A percentile compares a stretch with the other conserved stretches of the same genome.
phyloP scores from a whole-genome alignment of 2,329 filamentous ascomycete species.

The Tolypocladium endophyticum region DNA sequence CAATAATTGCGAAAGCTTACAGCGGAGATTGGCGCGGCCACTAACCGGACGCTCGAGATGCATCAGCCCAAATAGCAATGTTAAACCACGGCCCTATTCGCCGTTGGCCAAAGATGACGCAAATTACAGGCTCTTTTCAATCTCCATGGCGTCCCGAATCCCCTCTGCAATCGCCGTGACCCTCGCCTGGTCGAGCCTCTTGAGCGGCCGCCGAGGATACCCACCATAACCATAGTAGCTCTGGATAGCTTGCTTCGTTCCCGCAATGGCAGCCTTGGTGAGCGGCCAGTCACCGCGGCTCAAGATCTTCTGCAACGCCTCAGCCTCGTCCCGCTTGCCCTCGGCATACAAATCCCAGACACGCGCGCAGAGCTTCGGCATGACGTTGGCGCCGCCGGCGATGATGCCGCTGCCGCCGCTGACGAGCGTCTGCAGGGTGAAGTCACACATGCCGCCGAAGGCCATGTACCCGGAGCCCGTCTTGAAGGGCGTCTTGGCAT shows the following conservation, averaged over 20 bases:
- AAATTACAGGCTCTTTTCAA: slow-evolving; percentile 43
- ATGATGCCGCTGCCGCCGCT: slow-evolving; percentile 78
- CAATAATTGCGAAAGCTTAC: no score
- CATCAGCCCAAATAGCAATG: no score
- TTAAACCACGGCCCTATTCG: no score
- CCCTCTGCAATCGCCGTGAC: slow-evolving; percentile 43
- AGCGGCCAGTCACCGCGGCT: slow-evolving; percentile 73
- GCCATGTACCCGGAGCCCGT: slow-evolving; percentile 66
- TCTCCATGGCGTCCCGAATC: slow-evolving; percentile 52
- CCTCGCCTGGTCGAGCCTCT: slow-evolving; percentile 49
- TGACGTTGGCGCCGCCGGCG: slow-evolving; percentile 74
- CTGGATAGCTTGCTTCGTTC: slow-evolving; percentile 78
- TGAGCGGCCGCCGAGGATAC: slow-evolving; percentile 61
- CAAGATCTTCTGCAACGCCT: slow-evolving; percentile 65
- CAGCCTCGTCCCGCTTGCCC: slow-evolving; percentile 66
- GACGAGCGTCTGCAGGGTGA: slow-evolving; percentile 70
- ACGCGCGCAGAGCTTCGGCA: slow-evolving; percentile 70
- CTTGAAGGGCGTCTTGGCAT: slow-evolving; percentile 55
- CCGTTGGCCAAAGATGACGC: no score
- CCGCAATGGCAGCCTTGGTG: slow-evolving; percentile 72
- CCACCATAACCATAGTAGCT: slow-evolving; percentile 75
- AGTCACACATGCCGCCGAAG: slow-evolving; percentile 81
- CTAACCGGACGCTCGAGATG: no score
- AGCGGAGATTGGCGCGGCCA: no score
- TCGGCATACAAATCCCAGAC: slow-evolving; percentile 67